Conservation (phyloP, 2,329 filamentous ascomycete genomes). For the Calycina herbarum region DNA sequence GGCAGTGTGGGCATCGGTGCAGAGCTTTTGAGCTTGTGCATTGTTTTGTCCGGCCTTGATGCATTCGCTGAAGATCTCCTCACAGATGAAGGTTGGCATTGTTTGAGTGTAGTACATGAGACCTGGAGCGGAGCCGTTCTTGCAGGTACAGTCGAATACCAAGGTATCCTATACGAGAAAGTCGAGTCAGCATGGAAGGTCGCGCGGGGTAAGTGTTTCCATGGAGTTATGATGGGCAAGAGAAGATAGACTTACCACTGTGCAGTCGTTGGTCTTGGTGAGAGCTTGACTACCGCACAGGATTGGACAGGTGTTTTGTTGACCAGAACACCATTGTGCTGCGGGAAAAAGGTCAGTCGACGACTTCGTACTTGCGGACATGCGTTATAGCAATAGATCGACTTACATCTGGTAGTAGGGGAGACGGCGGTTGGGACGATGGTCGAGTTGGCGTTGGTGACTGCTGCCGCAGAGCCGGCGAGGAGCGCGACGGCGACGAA, state of each 20-base stretch:
- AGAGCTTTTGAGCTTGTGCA: slow-evolving; percentile 46
- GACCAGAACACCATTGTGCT: slow-evolving; percentile 58
- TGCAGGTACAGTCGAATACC: slow-evolving; percentile 57
- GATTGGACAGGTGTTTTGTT: slow-evolving; percentile 59
- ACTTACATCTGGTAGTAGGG: slow-evolving; percentile 28
- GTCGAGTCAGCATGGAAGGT: slow-evolving; percentile 14
- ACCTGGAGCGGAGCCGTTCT: slow-evolving; percentile 54
- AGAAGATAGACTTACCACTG: slow-evolving; percentile 48
- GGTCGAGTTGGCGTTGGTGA: slow-evolving; percentile 29
- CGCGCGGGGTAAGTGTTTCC: not conserved
- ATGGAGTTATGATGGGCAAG: not conserved
- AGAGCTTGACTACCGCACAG: slow-evolving; percentile 51
- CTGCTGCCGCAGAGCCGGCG: slow-evolving; percentile 29
- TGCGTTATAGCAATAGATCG: not conserved
- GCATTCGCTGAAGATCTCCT: slow-evolving; percentile 51
- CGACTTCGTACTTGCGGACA: not conserved
- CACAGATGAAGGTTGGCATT: slow-evolving; percentile 61
- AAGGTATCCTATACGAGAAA: slow-evolving; percentile 40
- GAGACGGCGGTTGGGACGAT: slow-evolving; percentile 29
- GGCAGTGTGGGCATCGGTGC: slow-evolving; percentile 43
- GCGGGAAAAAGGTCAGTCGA: slow-evolving; percentile 2
- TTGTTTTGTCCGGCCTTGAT: slow-evolving; percentile 47
- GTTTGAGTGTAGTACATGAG: slow-evolving; percentile 56
- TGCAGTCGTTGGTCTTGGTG: slow-evolving; percentile 52
- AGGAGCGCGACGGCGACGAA: slow-evolving; percentile 32